Base-by-base conservation (phyloP, 768 basidiomycete genomes). In the Daedaleopsis sinensis region DNA sequence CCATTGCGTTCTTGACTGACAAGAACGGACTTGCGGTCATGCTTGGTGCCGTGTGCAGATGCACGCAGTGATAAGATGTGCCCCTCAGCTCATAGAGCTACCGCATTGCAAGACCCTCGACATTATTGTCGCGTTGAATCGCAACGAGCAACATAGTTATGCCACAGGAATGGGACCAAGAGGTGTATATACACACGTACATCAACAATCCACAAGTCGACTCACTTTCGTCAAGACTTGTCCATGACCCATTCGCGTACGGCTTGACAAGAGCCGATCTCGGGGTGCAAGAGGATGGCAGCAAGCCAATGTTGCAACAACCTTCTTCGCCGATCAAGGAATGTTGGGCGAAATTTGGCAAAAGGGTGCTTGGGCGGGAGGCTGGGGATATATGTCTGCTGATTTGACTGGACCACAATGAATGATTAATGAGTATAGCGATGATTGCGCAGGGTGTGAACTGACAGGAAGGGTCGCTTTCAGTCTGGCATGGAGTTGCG, bases 291-390 rank as follows among this genome's bases (percentile, higher is more conserved):
- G 0, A 91, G 68, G 1, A 90, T 80, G 0, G 81, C 72, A 0
- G 83, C 80, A 2, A 91, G 83, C 87, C 88, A 91, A 58, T 83
- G 81, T 69, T 90, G 83, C 3, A 90, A 77, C 13, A 79, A 78
- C 38, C 82, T 79, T 9, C 88, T 78, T 12, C 89, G 79, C 13
- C 78, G 79, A 52, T 90, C 88, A 3, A 91, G 81, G 72, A 91
- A 91, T 0, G 81, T 82, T 0, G 85, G 82, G 12, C 90, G 77
- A 67, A 87, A 90, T 23, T 85, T 83, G 1, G 88, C 80, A 0
- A 90, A 75, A 0, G 89, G 84, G 0, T 83, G 80, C 74, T 91
- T 91, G 0, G 90, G 88, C 0, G 89, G 90, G 5, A 91, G 79
- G 2, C 75, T 50, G 2, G 89, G 89, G 16, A 91, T 72, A 52